phyloP scores from a whole-genome alignment of 179 eudicot genomes.

The Sideroxylon spinosum region DNA sequence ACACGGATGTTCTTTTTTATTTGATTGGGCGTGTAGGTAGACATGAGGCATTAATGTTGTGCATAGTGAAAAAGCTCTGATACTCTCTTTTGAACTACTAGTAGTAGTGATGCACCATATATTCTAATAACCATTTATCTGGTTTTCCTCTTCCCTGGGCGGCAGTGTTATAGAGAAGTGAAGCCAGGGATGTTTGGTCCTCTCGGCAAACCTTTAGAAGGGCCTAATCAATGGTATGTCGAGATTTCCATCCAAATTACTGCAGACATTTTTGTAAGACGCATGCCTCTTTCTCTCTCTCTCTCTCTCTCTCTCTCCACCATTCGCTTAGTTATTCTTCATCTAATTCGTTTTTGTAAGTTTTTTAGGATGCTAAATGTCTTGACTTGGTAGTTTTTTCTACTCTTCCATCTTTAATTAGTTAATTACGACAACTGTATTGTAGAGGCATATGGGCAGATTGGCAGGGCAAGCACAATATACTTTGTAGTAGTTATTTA shows the following conservation, averaged over 20 bases:
- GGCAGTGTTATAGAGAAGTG: constrained; percentile 75
- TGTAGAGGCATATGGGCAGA: neutral
- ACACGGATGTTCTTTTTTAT: neutral
- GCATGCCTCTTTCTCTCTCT: neutral
- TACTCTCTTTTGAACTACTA: neutral
- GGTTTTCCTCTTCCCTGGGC: constrained; percentile 7
- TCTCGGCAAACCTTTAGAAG: constrained; percentile 72
- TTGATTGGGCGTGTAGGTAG: neutral
- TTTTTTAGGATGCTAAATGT: neutral
- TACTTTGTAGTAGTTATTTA: neutral
- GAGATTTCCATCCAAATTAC: neutral
- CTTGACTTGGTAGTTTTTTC: neutral
- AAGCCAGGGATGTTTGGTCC: constrained; percentile 57
- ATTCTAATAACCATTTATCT: neutral
- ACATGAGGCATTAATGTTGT: neutral
- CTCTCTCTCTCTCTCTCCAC: neutral
- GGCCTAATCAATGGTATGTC: constrained; percentile 71
- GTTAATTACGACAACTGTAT: neutral
- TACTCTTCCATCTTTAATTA: neutral
- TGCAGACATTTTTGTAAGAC: neutral
- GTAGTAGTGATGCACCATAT: neutral
- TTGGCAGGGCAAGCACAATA: neutral
- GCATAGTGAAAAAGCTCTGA: neutral
- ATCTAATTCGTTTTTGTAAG: neutral
- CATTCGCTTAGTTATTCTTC: neutral